phyloP scores from a whole-genome alignment of 352 stramenopile species.

The Peronospora tabacina region DNA sequence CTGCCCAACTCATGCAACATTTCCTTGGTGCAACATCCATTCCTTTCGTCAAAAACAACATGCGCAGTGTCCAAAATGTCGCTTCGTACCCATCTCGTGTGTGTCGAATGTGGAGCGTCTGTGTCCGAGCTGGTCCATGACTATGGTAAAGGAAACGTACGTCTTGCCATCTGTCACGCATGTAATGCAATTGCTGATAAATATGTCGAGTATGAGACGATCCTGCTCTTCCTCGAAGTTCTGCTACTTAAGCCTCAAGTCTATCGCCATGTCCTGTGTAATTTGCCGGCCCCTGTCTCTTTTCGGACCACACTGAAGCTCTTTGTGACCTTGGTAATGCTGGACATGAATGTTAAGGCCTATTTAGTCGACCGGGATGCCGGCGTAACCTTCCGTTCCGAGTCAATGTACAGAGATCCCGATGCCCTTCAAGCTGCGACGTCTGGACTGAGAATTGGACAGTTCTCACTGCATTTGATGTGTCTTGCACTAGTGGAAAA shows the following conservation, averaged over 20 bases:
- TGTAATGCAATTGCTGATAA: conserved; percentile 79
- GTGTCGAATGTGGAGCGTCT: conserved; percentile 66
- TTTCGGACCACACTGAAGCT: conserved; percentile 56
- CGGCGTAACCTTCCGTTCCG: conserved; percentile 47
- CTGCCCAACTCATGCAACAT: conserved; percentile 17
- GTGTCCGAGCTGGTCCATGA: conserved; percentile 66
- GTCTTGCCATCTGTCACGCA: conserved; percentile 52
- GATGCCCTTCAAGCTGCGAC: conserved; percentile 27
- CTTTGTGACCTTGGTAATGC: conserved; percentile 70
- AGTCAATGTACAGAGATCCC: conserved; percentile 44
- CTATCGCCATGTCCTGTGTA: conserved; percentile 82
- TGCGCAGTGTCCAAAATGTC: conserved; percentile 3
- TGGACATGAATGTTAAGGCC: conserved; percentile 84
- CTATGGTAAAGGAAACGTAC: conserved; percentile 82
- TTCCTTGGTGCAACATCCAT: conserved; percentile 6
- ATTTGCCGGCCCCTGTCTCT: conserved; percentile 46
- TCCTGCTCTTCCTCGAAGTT: conserved; percentile 81
- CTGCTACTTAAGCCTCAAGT: conserved; percentile 80
- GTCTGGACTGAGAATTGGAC: conserved; percentile 53
- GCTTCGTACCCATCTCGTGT: conserved; percentile 32
- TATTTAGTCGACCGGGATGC: conserved; percentile 64
- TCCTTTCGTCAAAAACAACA: background rate
- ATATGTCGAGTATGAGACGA: conserved; percentile 84
- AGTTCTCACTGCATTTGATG: conserved; percentile 76
- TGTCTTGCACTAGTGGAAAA: conserved; percentile 68